Base-by-base conservation (phyloP, 2,329 filamentous ascomycete species). In the Colletotrichum gigasporum region DNA sequence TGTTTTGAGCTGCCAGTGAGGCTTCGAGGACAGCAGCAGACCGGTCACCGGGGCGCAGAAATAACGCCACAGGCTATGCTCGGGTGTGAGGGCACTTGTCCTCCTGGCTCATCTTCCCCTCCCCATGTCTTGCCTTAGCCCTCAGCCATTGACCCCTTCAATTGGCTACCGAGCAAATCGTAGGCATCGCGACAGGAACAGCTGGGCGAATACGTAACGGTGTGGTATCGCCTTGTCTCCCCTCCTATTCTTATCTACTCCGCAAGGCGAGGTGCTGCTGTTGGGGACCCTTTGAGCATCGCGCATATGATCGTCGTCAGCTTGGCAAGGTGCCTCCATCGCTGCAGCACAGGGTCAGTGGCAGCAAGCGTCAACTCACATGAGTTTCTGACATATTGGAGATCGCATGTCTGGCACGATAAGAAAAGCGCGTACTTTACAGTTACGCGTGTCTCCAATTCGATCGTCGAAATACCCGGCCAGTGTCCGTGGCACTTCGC, bases 241-340 rank as follows among this genome's bases (percentile, higher is more conserved):
- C n/a, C n/a, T n/a, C n/a, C n/a, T n/a, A n/a, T n/a, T n/a, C n/a
- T n/a, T n/a, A n/a, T n/a, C n/a, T n/a, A n/a, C n/a, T n/a, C n/a
- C n/a, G n/a, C n/a, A n/a, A n/a, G n/a, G n/a, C n/a, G n/a, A n/a
- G n/a, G 9, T 10, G 24, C 18, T 9, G 10, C 12, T 32, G 14
- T 32, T 10, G 42, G 11, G 18, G 26, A n/a, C 4, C 28, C 20
- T 35, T 12, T 14, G 14, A 39, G 47, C 30, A 41, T 47, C 32
- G 16, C 47, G 37, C 16, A 24, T 35, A 30, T 3, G 37, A 50
- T 65, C 30, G 11, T 44, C 44, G 20, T 65, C 62, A 65, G 62
- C 62, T 65, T 37, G 58, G 47, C 62, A 63, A 41, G 62, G 58
- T 20, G 26, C 18, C 16, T 28, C 10, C 24, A n/a, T 20, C 14